Evolutionary conservation across 139 green algal species (phyloP).

Genomic region (Chlorella sp.): DNA sequence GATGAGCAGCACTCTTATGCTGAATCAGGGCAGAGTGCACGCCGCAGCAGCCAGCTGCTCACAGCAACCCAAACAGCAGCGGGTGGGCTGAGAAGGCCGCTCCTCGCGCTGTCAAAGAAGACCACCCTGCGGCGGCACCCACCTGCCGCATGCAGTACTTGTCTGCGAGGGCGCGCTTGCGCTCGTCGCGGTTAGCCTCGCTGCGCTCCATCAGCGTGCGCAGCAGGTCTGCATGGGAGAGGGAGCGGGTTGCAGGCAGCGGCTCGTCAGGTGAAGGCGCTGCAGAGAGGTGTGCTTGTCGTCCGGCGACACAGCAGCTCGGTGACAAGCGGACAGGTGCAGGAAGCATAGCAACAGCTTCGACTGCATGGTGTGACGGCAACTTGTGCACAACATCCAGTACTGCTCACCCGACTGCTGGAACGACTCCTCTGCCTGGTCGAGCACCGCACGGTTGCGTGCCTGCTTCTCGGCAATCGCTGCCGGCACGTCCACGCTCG

Average conservation of each 20-base stretch:
- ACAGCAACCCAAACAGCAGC: too few species aligned
- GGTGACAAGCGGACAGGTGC: too few species aligned
- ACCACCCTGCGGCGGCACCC: too few species aligned
- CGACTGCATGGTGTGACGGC: neutral
- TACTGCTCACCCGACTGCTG: conserved; percentile 28
- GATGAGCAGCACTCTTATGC: too few species aligned
- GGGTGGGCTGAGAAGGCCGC: too few species aligned
- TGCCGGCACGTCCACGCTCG: neutral
- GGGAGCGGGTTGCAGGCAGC: neutral
- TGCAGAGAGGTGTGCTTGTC: too few species aligned
- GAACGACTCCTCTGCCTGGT: conserved; percentile 40
- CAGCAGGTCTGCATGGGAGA: conserved; percentile 25
- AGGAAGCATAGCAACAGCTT: too few species aligned
- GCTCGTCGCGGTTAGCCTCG: conserved; percentile 25
- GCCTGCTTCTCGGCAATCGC: neutral
- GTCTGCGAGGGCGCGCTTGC: conserved; percentile 59
- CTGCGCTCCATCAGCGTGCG: conserved; percentile 32
- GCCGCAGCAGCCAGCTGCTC: too few species aligned
- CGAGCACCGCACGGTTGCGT: conserved; percentile 24
- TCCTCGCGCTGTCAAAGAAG: too few species aligned
- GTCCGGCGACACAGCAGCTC: too few species aligned
- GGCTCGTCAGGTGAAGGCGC: neutral
- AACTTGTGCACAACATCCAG: too few species aligned
- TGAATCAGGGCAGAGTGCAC: too few species aligned
- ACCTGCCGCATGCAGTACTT: conserved; percentile 76